Conservation (phyloP, 2,329 filamentous ascomycete species). For the Trichoderma guizhouense region DNA sequence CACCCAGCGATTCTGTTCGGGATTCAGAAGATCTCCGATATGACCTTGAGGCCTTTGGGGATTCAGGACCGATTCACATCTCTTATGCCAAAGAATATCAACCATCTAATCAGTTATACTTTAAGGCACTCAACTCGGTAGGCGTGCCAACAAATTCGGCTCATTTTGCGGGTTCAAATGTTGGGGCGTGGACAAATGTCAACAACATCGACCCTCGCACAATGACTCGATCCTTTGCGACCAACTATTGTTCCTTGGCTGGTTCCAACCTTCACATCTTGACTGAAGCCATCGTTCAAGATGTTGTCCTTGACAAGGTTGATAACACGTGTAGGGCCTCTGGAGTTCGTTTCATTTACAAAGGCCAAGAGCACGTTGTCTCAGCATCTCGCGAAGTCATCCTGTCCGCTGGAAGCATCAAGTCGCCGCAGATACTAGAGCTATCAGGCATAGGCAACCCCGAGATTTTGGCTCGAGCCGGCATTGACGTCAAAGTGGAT, state of each 20-base stretch:
- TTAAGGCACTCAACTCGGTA: conserved; percentile 44
- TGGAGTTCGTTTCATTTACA: conserved; percentile 34
- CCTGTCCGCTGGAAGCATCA: conserved; percentile 54
- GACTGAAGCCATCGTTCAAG: conserved; percentile 29
- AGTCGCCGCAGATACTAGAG: conserved; percentile 58
- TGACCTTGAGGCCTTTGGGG: conserved; percentile 40
- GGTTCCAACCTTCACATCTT: conserved; percentile 42
- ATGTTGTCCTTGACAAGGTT: conserved; percentile 28
- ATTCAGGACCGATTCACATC: conserved; percentile 46
- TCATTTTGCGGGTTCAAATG: conserved; percentile 47
- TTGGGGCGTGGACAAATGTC: conserved; percentile 50
- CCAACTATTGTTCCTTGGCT: conserved; percentile 42
- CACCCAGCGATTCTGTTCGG: conserved; percentile 33
- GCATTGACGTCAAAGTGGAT: conserved; percentile 38
- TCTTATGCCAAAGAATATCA: conserved; percentile 43
- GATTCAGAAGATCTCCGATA: conserved; percentile 37
- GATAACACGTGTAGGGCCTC: conserved; percentile 26
- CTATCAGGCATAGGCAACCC: conserved; percentile 56
- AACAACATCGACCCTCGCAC: conserved; percentile 46
- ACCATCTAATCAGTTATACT: conserved; percentile 44
- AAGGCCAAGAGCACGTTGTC: conserved; percentile 37
- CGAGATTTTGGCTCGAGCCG: conserved; percentile 35
- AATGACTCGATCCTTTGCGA: conserved; percentile 47
- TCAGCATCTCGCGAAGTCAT: conserved; percentile 51
- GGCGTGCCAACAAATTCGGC: conserved; percentile 40